Evolutionary conservation across 768 basidiomycete genomes (phyloP), one percentile per base, ranked within the genome.

Genomic region (Aureoboletus auriporus): DNA sequence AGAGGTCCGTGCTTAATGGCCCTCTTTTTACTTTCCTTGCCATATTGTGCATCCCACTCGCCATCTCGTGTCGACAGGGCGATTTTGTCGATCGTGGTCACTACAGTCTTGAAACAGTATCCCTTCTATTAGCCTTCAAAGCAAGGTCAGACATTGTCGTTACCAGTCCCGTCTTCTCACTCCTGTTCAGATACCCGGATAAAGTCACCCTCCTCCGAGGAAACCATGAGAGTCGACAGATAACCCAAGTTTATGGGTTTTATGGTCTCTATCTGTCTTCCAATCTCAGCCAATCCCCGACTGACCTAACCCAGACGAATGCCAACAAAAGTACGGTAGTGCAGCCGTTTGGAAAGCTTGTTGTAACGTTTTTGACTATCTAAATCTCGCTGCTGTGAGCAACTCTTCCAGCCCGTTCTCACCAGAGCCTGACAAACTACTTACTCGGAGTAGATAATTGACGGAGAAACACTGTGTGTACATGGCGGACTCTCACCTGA

Each of bases 191-290:
- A 64, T 95, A 94, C 67, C 94, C 95, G 13, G 91, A 96, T 68
- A 83, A 83, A 59, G 89, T 98, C 47, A 94, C 91, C 3, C 72
- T 97, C 2, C 76, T 98, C 12, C 79, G 95, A 29, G 94, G 95
- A 34, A 98, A 98, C 68, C 95, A 98, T 64, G 95, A 97, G 67
- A 93, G 90, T 59, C 74, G 95, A 53, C 95, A 98, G 67, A 98
- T 98, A 58, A 98, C 95, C 5, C 95, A 98, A 60, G 95, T 93
- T 2, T 97, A 97, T 51, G 95, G 94, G n/a, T 97, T 96, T 67
- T 97, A 96, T 63, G 93, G 93, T 93, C 8, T 13, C 50, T 31
- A 8, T 36, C 27, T 11, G 33, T 42, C 6, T n/a, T 5, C 9
- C 28, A 14, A n/a, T 33, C 13, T 1, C 33, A 23, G 16, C 17